These are phyloP conservation scores for Malassezia equina DNA, from an alignment of 1,284 basidiomycete species.

Conservation along the genomic window DNA sequence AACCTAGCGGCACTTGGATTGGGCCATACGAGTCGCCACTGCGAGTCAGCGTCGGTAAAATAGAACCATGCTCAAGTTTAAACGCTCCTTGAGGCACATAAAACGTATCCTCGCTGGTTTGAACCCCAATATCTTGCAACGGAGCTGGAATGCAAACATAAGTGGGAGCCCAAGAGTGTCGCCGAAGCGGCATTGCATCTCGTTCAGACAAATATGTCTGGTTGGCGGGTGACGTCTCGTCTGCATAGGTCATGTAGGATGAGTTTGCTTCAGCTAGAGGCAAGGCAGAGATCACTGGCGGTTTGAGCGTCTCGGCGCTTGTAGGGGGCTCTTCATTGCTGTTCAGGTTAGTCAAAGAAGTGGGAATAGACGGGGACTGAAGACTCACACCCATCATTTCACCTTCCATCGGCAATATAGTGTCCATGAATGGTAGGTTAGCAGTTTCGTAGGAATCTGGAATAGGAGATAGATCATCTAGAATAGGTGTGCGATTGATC, in stretches of 20 bases:
- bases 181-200: neutral
- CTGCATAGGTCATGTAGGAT: neutral
- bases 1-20: conserved; percentile 29
- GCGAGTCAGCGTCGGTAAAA: conserved; percentile 5
- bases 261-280: neutral
- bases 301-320: neutral
- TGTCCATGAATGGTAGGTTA: neutral
- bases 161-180: neutral
- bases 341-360: neutral
- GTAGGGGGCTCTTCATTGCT: neutral
- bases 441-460: neutral
- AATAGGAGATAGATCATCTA: neutral
- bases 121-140: neutral
- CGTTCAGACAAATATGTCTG: neutral
- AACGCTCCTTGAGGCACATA: conserved; percentile 11
- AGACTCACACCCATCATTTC: conserved; percentile 7
- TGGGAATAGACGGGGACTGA: neutral
- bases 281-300: neutral
- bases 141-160: conserved; percentile 11
- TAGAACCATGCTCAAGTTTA: conserved; percentile 2
- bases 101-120: neutral
- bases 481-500: neutral
- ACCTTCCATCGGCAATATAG: neutral
- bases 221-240: neutral
- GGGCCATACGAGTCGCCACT: conserved; percentile 15